Evolutionary conservation across 1,284 basidiomycete species (phyloP), one percentile per base, ranked within the genome.

Genomic region (Cystobasidiaceae sp.): DNA sequence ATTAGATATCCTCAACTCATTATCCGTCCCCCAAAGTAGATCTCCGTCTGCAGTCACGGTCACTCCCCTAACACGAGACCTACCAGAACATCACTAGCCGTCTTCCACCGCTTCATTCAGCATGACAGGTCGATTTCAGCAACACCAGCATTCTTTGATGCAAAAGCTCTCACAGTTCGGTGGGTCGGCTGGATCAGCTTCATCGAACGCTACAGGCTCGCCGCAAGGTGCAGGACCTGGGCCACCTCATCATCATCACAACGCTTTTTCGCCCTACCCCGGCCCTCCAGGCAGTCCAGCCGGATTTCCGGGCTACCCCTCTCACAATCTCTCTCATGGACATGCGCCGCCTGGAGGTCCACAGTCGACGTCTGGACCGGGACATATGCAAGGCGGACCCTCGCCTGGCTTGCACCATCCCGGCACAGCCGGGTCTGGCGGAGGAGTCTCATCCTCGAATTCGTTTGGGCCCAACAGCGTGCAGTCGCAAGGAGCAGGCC

Each of bases 261-360:
- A 70, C 58, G 56, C 67, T 32, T 71, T 70, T 68, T 71, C 69
- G 13, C 39, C 54, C 33, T 72, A 70, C 62, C 66, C 67, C 1
- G 70, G 70, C 25, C 70, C 71, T 9, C 71, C 69, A 21, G 65
- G 56, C 1, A 71, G 70, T 19, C 69, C 70, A 23, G 71, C 71
- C 34, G 67, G 67, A 54, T 69, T 63, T 33, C 39, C 62, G 23
- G 67, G 67, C 34, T 67, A 61, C 2, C 67, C 66, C 21, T 60
- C 68, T 1, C 67, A 68, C 39, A 45, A 55, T n/a, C 49, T 49
- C 11, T 67, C 64, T 50, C 60, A 64, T 41, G 39, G 21, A 37
- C 39, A 44, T 60, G 3, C 61, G 57, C 54, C 67, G 67, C 13
- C 57, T 68, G 13, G 68, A 61, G 39, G 61, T 60, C 27, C 68